phyloP scores from a whole-genome alignment of 441 rosid species.

The Kokia cookei region DNA sequence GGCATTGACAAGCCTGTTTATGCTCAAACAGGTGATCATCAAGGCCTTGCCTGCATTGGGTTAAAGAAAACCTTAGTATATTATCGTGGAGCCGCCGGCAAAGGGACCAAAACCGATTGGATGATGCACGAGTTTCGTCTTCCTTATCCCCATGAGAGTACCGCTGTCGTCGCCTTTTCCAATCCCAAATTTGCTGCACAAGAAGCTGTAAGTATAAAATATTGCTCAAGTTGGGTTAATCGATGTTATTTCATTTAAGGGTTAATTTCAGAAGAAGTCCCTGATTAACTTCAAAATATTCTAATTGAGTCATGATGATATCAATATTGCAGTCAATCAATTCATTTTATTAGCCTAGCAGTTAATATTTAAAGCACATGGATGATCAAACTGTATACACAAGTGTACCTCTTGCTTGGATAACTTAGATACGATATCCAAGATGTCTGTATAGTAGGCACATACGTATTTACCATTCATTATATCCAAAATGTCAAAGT shows the following conservation, averaged over 20 bases:
- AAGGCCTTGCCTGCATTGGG: conserved; percentile 45
- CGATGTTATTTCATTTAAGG: background rate
- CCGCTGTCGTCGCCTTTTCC: background rate
- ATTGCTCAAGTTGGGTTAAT: background rate
- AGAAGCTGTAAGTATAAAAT: conserved; percentile 59
- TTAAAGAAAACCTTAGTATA: conserved; percentile 88
- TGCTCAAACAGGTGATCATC: conserved; percentile 15
- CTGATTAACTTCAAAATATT: too few species aligned
- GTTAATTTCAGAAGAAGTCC: too few species aligned
- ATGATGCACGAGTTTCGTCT: conserved; percentile 99
- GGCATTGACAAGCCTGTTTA: conserved; percentile 86
- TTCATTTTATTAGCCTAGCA: too few species aligned
- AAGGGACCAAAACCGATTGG: conserved; percentile 97
- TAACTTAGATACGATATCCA: too few species aligned
- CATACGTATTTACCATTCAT: too few species aligned
- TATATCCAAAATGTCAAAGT: too few species aligned
- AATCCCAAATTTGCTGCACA: conserved; percentile 20
- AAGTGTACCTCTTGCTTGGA: too few species aligned
- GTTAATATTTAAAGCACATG: too few species aligned
- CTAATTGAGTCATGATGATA: too few species aligned
- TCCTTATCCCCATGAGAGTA: conserved; percentile 26
- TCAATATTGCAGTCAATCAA: too few species aligned
- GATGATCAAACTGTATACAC: too few species aligned
- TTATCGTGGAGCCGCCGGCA: conserved; percentile 81
- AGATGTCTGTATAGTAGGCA: too few species aligned